Evolutionary conservation across 768 basidiomycete species (phyloP).

Genomic region (Amanita exitialis): DNA sequence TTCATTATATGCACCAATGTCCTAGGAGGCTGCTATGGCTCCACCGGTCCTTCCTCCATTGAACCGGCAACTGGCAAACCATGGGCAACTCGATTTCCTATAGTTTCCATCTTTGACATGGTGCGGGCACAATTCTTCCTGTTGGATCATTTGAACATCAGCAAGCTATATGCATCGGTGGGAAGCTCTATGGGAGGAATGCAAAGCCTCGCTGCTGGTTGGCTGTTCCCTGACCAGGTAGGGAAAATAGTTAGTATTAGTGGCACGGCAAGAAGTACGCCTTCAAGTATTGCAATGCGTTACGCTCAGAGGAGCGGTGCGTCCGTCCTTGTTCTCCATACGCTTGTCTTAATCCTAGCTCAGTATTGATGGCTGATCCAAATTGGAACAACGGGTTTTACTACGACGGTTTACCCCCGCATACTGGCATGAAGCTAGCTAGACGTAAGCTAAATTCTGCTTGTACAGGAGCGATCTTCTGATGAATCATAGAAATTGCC

Average conservation of each 20-base stretch:
- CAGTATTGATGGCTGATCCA: constrained; percentile 98
- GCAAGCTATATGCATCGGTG: constrained; percentile 85
- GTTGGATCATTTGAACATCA: constrained; percentile 74
- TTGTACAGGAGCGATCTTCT: background rate
- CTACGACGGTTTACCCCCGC: constrained; percentile 90
- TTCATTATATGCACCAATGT: constrained; percentile 96
- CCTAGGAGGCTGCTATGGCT: constrained; percentile 95
- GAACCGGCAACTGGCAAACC: constrained; percentile 57
- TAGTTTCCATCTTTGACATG: constrained; percentile 96
- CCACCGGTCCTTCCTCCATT: constrained; percentile 85
- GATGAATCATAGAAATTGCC: constrained; percentile 68
- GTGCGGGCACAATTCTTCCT: constrained; percentile 85
- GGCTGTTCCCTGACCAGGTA: constrained; percentile 83
- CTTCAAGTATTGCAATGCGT: constrained; percentile 90
- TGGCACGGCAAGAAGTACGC: constrained; percentile 87
- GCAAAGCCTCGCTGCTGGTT: constrained; percentile 94
- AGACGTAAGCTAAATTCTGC: constrained; percentile 46
- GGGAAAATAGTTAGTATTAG: constrained; percentile 90
- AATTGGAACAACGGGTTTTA: constrained; percentile 99
- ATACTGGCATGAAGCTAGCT: constrained; percentile 97
- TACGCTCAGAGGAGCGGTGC: constrained; percentile 93
- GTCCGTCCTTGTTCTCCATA: constrained; percentile 15
- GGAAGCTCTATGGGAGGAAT: constrained; percentile 97
- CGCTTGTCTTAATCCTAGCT: background rate
- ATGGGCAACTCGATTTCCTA: constrained; percentile 88